These are phyloP conservation scores for Acacia concinna DNA, from an alignment of 331 rosid species.

Conservation along the genomic window DNA sequence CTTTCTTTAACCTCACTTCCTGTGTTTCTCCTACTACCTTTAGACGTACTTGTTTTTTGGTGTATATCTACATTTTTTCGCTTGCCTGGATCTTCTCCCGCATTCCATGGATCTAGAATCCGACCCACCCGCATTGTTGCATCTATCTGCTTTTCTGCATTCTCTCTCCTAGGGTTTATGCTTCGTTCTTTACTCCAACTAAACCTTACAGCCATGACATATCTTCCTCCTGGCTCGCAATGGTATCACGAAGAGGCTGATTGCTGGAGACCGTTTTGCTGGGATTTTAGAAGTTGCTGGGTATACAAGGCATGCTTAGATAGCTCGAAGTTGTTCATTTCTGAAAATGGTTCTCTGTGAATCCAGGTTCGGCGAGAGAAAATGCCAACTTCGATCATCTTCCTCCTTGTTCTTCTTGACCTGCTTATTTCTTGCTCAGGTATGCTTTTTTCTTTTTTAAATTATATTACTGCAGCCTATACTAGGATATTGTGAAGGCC, in stretches of 20 bases:
- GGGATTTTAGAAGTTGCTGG: conserved; percentile 21
- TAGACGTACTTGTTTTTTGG: neutral
- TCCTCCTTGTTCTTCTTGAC: conserved; percentile 46
- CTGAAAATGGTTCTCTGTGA: conserved; percentile 49
- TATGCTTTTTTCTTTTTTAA: conserved; percentile 5
- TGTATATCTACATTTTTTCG: neutral
- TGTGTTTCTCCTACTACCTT: neutral
- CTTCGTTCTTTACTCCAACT: neutral
- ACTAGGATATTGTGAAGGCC: neutral
- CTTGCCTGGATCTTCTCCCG: conserved; percentile 49
- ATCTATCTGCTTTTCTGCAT: neutral
- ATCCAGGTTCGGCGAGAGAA: conserved; percentile 37
- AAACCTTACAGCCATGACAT: conserved; percentile 35
- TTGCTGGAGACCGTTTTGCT: conserved; percentile 34
- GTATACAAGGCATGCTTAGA: conserved; percentile 12
- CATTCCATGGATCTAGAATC: conserved; percentile 70
- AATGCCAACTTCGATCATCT: conserved; percentile 55
- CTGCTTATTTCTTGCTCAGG: conserved; percentile 61
- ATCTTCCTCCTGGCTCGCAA: conserved; percentile 20
- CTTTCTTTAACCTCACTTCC: conserved; percentile 11
- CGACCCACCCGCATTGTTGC: conserved; percentile 38
- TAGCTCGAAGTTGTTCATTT: conserved; percentile 32
- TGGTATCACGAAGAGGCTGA: conserved; percentile 28
- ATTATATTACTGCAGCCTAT: neutral
- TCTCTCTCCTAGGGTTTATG: conserved; percentile 64